Percentiles rank a stretch among this genome's conserved stretches.
Conservation (phyloP, 2,329 filamentous ascomycete genomes). For the Colletotrichum higginsianum region DNA sequence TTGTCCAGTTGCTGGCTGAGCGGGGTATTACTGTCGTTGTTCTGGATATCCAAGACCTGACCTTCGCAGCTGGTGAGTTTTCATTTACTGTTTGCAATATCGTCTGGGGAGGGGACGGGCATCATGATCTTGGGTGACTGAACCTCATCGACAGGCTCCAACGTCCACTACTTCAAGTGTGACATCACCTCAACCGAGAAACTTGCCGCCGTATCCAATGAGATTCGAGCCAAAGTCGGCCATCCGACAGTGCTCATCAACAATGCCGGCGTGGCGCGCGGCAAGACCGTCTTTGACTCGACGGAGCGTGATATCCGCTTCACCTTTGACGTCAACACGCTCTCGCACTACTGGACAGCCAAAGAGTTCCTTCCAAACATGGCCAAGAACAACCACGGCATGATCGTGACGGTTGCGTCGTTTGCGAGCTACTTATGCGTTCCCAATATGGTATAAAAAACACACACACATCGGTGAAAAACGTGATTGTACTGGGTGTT, state of each 20-base stretch:
- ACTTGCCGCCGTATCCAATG: slow-evolving; percentile 65
- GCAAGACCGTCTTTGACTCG: slow-evolving; percentile 72
- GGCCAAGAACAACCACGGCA: slow-evolving; percentile 76
- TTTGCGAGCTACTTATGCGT: slow-evolving; percentile 73
- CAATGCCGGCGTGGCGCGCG: slow-evolving; percentile 77
- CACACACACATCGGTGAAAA: no score
- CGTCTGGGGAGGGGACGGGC: not conserved
- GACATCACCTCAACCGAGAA: slow-evolving; percentile 74
- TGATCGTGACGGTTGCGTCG: slow-evolving; percentile 79
- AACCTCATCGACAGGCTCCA: slow-evolving; percentile 52
- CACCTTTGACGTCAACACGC: slow-evolving; percentile 80
- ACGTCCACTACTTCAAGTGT: slow-evolving; percentile 78
- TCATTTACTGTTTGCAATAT: not conserved
- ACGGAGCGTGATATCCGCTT: slow-evolving; percentile 72
- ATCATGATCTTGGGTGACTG: slow-evolving; percentile 29
- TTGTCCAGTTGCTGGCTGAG: slow-evolving; percentile 77
- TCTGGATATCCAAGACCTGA: slow-evolving; percentile 75
- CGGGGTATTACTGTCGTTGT: slow-evolving; percentile 78
- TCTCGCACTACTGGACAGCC: slow-evolving; percentile 77
- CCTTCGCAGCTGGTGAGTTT: slow-evolving; percentile 63
- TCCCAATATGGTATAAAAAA: slow-evolving; percentile 64
- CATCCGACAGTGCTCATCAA: slow-evolving; percentile 80
- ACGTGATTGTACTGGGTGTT: no score
- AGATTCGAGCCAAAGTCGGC: slow-evolving; percentile 71
- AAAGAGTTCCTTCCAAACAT: slow-evolving; percentile 79